Evolutionary conservation across 768 basidiomycete genomes (phyloP), one percentile per base, ranked within the genome.

Genomic region (Artomyces pyxidatus): DNA sequence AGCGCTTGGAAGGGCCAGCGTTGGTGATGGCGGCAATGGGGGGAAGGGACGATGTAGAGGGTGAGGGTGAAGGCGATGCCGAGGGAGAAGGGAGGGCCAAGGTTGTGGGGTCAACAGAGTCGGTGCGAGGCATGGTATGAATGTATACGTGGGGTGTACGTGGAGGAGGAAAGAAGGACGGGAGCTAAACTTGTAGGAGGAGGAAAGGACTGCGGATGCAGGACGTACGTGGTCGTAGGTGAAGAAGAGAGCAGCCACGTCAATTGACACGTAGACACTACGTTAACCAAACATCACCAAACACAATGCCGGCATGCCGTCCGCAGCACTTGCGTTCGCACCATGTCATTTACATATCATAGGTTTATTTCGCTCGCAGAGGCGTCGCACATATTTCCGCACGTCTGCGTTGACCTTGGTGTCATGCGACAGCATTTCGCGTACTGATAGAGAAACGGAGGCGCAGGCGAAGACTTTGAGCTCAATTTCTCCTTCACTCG

Each of bases 161-260:
- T 26, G 3, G 22, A 10, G 27, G 32, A 37, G 40, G 29, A 32
- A 29, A 9, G 44, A 35, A 35, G 23, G 4, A 16, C 32, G 29
- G 17, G 32, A 29, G 26, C 10, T 27, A 19, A 19, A 42, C 14
- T 40, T n/a, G 47, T 46, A 55, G 42, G 48, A n/a, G 25, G 29
- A 28, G 35, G 28, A 17, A 26, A 25, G 9, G 45, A 47, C 52
- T 53, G 48, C 52, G 54, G 37, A 39, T 27, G 54, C 54, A 56
- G 54, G 54, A 56, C 54, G 54, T 56, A 56, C 54, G 54, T 56
- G 54, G 54, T 39, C 52, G 54, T 56, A 54, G n/a, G 54, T 56
- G 45, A 56, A 54, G 42, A 56, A 53, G 27, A 37, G 17, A 3
- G n/a, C 42, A 35, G 48, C 52, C 54, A 56, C 54, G 54, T 50